phyloP scores from a whole-genome alignment of 176 grass and related monocot species.

The Triticum monococcum region DNA sequence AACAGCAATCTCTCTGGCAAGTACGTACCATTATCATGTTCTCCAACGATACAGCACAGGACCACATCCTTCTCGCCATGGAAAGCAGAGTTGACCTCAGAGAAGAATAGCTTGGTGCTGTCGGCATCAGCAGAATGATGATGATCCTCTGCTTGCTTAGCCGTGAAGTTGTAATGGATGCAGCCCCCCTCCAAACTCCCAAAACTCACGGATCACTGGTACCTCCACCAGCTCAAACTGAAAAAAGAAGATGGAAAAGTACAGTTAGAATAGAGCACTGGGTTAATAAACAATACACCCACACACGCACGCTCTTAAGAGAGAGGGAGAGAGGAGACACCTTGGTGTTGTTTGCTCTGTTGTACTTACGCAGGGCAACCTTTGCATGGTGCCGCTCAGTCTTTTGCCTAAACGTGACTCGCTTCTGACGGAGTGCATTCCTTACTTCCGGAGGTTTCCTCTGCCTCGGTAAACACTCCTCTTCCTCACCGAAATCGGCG shows the following conservation, averaged over 20 bases:
- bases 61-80: too few species aligned
- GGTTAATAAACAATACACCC: too few species aligned
- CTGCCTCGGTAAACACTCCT: not conserved
- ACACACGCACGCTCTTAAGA: not conserved
- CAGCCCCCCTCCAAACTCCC: not conserved
- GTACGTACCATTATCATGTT: too few species aligned
- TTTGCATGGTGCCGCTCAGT: not conserved
- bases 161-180: not conserved
- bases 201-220: not conserved
- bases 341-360: slow-evolving; percentile 9
- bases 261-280: not conserved
- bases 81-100: too few species aligned
- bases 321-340: not conserved
- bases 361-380: not conserved
- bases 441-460: not conserved
- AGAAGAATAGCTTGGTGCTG: too few species aligned
- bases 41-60: too few species aligned
- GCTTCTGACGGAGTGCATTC: not conserved
- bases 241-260: not conserved
- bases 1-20: too few species aligned
- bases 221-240: slow-evolving; percentile 2
- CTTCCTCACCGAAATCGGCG: not conserved
- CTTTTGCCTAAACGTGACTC: not conserved
- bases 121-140: too few species aligned
- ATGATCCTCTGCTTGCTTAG: not conserved